Conservation (phyloP, 225 moss, liverwort and hornwort species). For the Polytrichum formosum region DNA sequence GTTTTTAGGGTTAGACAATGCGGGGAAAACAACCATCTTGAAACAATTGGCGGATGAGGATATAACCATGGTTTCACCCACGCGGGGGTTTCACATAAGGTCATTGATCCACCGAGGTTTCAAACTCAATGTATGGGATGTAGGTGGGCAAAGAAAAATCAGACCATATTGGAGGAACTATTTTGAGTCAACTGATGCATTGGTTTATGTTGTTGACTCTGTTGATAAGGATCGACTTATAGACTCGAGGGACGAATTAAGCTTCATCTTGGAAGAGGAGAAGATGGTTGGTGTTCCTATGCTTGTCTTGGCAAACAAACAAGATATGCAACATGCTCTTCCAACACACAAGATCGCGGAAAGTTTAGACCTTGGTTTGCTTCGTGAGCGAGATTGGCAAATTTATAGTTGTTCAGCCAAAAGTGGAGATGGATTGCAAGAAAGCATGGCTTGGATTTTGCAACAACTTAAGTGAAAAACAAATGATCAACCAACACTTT, state of each 20-base stretch:
- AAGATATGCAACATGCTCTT: conserved; percentile 33
- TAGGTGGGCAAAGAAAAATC: conserved; percentile 45
- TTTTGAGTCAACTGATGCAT: conserved; percentile 47
- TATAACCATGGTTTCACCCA: conserved; percentile 17
- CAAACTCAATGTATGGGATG: conserved; percentile 58
- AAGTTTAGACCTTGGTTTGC: conserved; percentile 27
- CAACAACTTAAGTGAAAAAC: background rate
- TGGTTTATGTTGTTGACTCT: conserved; percentile 48
- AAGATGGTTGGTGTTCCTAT: conserved; percentile 40
- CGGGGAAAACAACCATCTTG: conserved; percentile 49
- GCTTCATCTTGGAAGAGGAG: conserved; percentile 50
- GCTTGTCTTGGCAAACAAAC: conserved; percentile 55
- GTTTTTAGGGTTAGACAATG: conserved; percentile 44
- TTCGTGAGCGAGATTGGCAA: conserved; percentile 40
- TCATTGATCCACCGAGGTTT: conserved; percentile 44
- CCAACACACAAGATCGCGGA: conserved; percentile 30
- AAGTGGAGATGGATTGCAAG: conserved; percentile 40
- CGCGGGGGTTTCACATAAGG: conserved; percentile 53
- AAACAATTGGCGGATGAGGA: conserved; percentile 31
- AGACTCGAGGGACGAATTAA: conserved; percentile 45
- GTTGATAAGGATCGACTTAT: conserved; percentile 33
- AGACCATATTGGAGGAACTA: conserved; percentile 57
- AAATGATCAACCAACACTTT: no score
- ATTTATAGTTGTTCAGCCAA: conserved; percentile 51
- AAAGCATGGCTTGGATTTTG: conserved; percentile 51